These are phyloP conservation scores for Polyporus arcularius DNA, from an alignment of 768 basidiomycete species.

Conservation along the genomic window DNA sequence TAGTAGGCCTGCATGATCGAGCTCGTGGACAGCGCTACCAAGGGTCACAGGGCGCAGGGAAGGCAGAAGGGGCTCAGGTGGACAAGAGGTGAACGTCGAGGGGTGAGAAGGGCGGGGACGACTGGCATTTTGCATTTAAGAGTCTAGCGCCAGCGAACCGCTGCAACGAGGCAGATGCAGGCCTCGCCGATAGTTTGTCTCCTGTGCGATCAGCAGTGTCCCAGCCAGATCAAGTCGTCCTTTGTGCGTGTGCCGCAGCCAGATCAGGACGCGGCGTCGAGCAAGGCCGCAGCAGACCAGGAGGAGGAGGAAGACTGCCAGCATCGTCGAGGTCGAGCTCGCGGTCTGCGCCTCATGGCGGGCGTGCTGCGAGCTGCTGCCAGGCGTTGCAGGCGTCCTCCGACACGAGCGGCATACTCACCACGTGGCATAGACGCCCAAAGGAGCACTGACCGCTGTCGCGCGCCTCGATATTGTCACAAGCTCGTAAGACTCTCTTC, in stretches of 20 bases:
- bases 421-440: constrained; percentile 1
- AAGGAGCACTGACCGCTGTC: background rate
- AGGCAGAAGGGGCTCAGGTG: background rate
- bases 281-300: too few species aligned
- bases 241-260: too few species aligned
- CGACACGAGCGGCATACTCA: background rate
- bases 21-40: background rate
- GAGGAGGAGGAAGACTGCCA: too few species aligned
- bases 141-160: constrained; percentile 29
- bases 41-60: constrained; percentile 8
- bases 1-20: constrained; percentile 25
- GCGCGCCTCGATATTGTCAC: background rate
- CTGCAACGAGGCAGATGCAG: constrained; percentile 29
- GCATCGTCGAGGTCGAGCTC: too few species aligned
- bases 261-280: too few species aligned
- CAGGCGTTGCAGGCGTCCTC: background rate
- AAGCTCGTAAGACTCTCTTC: background rate
- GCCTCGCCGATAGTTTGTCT: background rate
- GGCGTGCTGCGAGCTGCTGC: background rate
- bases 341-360: too few species aligned
- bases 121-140: constrained; percentile 9
- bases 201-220: constrained; percentile 3
- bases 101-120: constrained; percentile 9
- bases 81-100: background rate
- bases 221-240: too few species aligned